Base-by-base conservation (phyloP, 2,329 filamentous ascomycete genomes). In the Fusarium virguliforme region DNA sequence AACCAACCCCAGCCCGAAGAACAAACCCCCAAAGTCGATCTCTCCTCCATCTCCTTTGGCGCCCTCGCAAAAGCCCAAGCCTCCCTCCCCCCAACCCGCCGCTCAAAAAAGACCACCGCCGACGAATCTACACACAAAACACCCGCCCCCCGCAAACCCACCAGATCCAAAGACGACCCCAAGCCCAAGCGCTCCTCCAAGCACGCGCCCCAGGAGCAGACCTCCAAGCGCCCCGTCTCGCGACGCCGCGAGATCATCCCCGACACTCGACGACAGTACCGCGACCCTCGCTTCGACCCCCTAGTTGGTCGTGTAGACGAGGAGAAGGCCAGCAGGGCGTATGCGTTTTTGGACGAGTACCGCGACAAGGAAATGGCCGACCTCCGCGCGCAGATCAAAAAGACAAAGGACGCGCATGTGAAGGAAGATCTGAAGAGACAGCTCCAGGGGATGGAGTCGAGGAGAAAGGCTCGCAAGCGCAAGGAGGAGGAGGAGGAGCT, bases 221-320 rank as follows among this genome's bases (percentile, higher is more conserved):
- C 94, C 2, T 94, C 92, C 79, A 97, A 95, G 82, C 89, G 89
- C 54, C 92, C 93, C 56, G 96, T 99, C 26, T 91, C 92, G 2
- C 92, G 96, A 62, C 91, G 89, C 76, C 92, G 95, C 57, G 90
- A 91, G 62, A 91, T 96, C 18, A 84, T 97, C 4, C 81, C 83
- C 3, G 81, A 85, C 35, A 83, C 79, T 7, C 82, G 85, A 13
- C 86, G 87, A 63, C 93, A 92, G 78, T 74, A 85, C 22, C 91
- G 95, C 60, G 96, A 99, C 81, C 96, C 96, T 18, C 92, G 96
- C 56, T 99, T 99, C 83, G 94, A 96, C 69, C 87, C 91, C 1
- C 79, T 91, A 12, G 80, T 86, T 40, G 78, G 75, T 63, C 81
- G 80, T 15, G 79, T 85, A 24, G 89, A 93, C 78, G 88, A 87